These are phyloP conservation scores for Sindora glabra DNA, from an alignment of 306 rosid species.

Conservation along the genomic window DNA sequence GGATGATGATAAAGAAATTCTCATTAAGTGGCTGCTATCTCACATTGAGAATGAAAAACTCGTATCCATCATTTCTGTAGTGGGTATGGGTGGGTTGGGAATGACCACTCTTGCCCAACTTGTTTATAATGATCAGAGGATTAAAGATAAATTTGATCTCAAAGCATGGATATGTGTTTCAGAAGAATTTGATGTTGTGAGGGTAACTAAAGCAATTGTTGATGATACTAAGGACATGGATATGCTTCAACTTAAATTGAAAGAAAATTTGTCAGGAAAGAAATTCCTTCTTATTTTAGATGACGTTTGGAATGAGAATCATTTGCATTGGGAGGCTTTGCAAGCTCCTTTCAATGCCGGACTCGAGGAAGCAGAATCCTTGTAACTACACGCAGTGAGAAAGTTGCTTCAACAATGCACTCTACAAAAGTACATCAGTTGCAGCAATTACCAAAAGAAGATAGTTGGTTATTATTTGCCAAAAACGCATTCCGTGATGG, in stretches of 20 bases:
- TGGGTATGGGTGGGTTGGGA: conserved; percentile 9
- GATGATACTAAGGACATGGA: not conserved
- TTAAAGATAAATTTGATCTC: not conserved
- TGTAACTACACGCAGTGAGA: conserved; percentile 15
- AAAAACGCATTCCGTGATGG: not conserved
- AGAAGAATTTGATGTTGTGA: not conserved
- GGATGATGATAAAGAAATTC: not conserved
- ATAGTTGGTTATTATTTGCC: conserved; percentile 14
- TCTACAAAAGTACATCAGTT: not conserved
- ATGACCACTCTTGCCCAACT: conserved; percentile 1
- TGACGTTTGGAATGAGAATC: conserved; percentile 23
- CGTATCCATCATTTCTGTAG: not conserved
- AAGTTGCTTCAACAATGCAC: conserved; percentile 7
- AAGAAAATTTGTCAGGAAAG: not conserved
- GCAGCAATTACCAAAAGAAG: not conserved
- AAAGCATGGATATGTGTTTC: conserved; percentile 8
- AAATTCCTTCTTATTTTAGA: conserved; percentile 19
- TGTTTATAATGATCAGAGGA: not conserved
- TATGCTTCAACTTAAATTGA: not conserved
- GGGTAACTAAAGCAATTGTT: not conserved
- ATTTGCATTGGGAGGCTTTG: not conserved
- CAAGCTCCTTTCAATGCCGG: conserved; percentile 2
- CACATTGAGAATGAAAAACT: not conserved
- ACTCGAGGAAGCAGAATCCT: conserved; percentile 11
- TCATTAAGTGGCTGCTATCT: not conserved